Evolutionary conservation across 169 alveolate genomes (phyloP).

Genomic region (Plasmodium cynomolgi): DNA sequence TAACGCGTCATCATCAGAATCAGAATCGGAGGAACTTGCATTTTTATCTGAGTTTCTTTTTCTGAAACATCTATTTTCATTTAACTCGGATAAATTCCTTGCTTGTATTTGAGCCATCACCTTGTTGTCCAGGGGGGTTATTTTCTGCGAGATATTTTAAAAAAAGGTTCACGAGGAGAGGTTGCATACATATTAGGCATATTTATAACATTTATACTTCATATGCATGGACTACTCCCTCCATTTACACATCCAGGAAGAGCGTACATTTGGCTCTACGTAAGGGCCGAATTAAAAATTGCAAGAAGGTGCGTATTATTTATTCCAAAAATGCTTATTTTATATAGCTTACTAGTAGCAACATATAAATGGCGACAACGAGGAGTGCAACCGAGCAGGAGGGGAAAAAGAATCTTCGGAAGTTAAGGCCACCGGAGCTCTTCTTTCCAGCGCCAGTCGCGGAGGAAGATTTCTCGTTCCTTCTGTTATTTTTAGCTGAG

Average conservation of each 20-base stretch:
- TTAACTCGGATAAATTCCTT: slow-evolving; percentile 3
- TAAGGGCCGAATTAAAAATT: neutral
- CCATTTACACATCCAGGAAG: neutral
- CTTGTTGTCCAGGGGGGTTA: neutral
- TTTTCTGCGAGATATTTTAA: neutral
- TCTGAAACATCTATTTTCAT: neutral
- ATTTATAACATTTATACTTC: neutral
- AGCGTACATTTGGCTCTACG: neutral
- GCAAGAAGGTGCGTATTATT: neutral
- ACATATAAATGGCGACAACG: neutral
- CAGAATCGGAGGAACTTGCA: neutral
- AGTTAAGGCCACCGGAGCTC: neutral
- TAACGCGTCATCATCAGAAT: neutral
- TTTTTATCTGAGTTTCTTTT: neutral
- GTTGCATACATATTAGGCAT: neutral
- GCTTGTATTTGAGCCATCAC: neutral
- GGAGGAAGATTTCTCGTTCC: neutral
- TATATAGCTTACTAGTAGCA: neutral
- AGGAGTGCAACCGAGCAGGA: neutral
- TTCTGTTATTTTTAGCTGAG: slow-evolving; percentile 13
- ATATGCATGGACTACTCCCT: neutral
- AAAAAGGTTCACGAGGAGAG: neutral
- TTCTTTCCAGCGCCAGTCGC: neutral
- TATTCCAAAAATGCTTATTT: neutral
- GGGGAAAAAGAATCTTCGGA: neutral